A percentile compares a stretch with the other conserved stretches of the same genome.
Evolutionary conservation across 257 asterid genomes (phyloP).

Genomic region (Paraleonurus japonicus): DNA sequence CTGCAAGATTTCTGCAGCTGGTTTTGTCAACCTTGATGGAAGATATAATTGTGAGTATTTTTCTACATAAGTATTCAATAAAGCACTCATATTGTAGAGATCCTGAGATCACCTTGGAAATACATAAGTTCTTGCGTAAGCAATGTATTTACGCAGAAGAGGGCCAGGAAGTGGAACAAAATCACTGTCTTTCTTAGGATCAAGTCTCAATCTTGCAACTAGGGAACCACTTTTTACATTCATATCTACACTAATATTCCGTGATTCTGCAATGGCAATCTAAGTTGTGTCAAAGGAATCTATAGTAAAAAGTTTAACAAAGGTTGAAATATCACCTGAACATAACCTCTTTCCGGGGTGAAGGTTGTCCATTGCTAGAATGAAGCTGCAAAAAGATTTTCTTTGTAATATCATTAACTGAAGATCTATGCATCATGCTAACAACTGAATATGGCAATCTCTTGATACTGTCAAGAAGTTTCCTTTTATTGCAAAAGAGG

Average conservation of each 20-base stretch:
- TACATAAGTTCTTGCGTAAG: constrained; percentile 85
- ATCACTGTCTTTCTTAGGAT: constrained; percentile 67
- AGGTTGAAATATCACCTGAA: constrained; percentile 50
- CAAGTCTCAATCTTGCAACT: constrained; percentile 76
- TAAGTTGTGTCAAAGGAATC: constrained; percentile 29
- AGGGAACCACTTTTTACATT: constrained; percentile 53
- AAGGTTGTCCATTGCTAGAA: constrained; percentile 64
- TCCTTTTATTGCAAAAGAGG: constrained; percentile 14
- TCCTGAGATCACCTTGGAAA: constrained; percentile 66
- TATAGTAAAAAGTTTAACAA: neutral
- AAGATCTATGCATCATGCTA: constrained; percentile 17
- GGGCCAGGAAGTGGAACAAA: constrained; percentile 94
- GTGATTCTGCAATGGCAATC: constrained; percentile 49
- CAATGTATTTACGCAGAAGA: constrained; percentile 90
- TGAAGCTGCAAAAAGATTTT: constrained; percentile 69
- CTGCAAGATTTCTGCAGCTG: constrained; percentile 94
- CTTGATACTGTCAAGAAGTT: constrained; percentile 14
- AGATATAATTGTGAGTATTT: constrained; percentile 24
- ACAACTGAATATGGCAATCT: neutral
- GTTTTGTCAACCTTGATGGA: constrained; percentile 76
- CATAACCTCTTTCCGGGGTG: constrained; percentile 75
- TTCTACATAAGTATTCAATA: constrained; percentile 22
- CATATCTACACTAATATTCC: constrained; percentile 40
- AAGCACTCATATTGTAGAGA: constrained; percentile 19
- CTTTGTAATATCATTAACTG: constrained; percentile 12